Base-by-base conservation (phyloP, 345 rosid genomes). In the Hypericum androsaemum region DNA sequence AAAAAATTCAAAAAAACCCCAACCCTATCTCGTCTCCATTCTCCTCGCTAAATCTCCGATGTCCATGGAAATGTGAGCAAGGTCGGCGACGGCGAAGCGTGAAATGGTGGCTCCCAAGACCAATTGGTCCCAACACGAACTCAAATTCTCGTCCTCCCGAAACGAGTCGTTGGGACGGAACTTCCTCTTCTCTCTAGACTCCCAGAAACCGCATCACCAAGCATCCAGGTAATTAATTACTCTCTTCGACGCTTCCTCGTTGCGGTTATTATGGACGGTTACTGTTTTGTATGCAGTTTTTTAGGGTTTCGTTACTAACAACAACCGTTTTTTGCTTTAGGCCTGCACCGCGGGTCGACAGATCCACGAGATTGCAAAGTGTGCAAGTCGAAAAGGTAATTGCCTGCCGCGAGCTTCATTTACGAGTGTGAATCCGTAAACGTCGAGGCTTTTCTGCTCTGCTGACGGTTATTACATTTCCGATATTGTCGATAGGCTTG, bases 51-150 rank as follows among this genome's bases (percentile, higher is more conserved):
- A 22, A 22, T 22, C 32, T 22, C 32, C 32, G 4, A 22, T 22
- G 32, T 22, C 32, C 32, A 22, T 22, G 32, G 32, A 22, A 22
- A 22, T 22, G 32, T 22, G 32, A 22, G 2, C 32, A 22, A 22
- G 4, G 32, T 22, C 32, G 32, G 32, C 4, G 2, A 1, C 32
- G 32, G 32, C 4, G 32, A 22, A 1, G 32, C 32, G 2, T 1
- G 4, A 22, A 22, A 22, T 22, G 32, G 4, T 4, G 1, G 32
- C 32, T 22, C 97, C 94, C 53, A 80, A 70, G 39, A 71, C 74
- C 15, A 92, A 92, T 73, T 85, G 89, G 97, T 71, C 62, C 43
- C 82, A 75, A 50, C 97, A 90, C 68, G 79, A 63, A 60, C 14
- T 78, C 68, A 12, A 76, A 60, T 15, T 65, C 66, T 10, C 58